Evolutionary conservation across 2,329 filamentous ascomycete species (phyloP), one percentile per base, ranked within the genome.

Genomic region (Sporothrix pseudoabietina): DNA sequence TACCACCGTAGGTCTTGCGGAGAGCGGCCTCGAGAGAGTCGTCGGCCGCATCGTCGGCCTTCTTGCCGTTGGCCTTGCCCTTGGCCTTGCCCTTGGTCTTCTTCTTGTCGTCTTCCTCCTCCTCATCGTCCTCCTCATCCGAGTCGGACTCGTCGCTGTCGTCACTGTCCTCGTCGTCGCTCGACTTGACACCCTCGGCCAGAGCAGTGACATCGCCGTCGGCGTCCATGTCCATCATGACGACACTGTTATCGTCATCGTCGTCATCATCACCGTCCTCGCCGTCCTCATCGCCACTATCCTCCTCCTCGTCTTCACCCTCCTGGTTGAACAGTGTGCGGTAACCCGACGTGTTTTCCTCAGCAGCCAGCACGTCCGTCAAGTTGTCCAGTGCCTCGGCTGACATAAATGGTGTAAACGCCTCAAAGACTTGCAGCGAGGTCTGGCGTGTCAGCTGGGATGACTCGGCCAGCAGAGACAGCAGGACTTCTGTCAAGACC

Each of bases 401-500:
- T 0, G 91, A 94, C 74, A 98, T 87, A 72, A 93, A 88, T 16
- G 88, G 83, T 3, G 93, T 91, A 80, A 97, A 97, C 0, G 91
- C 90, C 32, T 91, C 88, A 79, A 98, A 98, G 0, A 97, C 94
- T 78, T 96, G 92, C 79, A 95, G 91, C 6, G 94, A 93, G 71
- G 97, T 91, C 77, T 94, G 93, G 41, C 94, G 89, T 84, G 97
- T 92, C 70, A 98, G 85, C 10, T 91, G 89, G 1, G 94, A 97
- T 3, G 91, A 92, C 75, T 94, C 93, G 0, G 94, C 93, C 2
- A 97, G 88, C 83, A 98, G 94, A 71, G 93, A 93, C n/a, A 98
- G 85, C 8, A 99, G 82, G 70, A 98, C 92, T 78, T 98, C 96
- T 2, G 98, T 90, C 9, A 98, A 82, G 35, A 93, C 87, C 78